Percentiles rank a stretch among this genome's conserved stretches.
Conservation (phyloP, 2,329 filamentous ascomycete species). For the Huntiella bhutanensis region DNA sequence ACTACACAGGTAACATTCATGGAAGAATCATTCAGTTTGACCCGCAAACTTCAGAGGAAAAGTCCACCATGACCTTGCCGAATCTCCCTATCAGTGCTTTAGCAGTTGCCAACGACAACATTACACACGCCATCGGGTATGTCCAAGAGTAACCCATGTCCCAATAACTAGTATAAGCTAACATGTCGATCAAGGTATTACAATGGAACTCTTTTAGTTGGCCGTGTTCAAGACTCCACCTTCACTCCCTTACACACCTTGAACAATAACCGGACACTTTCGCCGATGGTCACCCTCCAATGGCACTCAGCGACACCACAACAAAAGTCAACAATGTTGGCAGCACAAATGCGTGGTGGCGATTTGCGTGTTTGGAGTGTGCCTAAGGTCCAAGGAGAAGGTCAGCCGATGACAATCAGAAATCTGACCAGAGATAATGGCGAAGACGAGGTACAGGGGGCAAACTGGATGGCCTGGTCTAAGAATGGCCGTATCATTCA, state of each 20-base stretch:
- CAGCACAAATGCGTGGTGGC: conserved; percentile 77
- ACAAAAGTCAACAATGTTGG: conserved; percentile 95
- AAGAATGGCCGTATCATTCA: conserved; percentile 95
- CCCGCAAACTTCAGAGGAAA: conserved; percentile 77
- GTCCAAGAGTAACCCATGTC: conserved; percentile 37
- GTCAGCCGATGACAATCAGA: conserved; percentile 74
- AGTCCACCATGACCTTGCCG: conserved; percentile 71
- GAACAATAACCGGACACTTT: conserved; percentile 65
- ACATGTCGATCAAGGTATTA: too few relatives aligned
- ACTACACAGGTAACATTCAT: conserved; percentile 59
- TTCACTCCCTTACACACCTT: conserved; percentile 60
- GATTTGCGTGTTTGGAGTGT: conserved; percentile 95
- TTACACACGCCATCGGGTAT: conserved; percentile 91
- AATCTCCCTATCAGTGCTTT: conserved; percentile 91
- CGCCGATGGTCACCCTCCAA: conserved; percentile 66
- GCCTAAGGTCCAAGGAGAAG: conserved; percentile 49
- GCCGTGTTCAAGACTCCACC: conserved; percentile 77
- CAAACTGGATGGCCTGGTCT: conserved; percentile 96
- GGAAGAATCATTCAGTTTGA: conserved; percentile 92
- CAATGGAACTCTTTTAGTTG: conserved; percentile 85
- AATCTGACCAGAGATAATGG: conserved; percentile 54
- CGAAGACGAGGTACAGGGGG: conserved; percentile 37
- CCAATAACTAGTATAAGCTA: too few relatives aligned
- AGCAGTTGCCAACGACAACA: conserved; percentile 73
- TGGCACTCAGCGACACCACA: conserved; percentile 96